These are phyloP conservation scores for Olyra latifolia DNA, from an alignment of 176 grass and related monocot genomes.

Conservation along the genomic window DNA sequence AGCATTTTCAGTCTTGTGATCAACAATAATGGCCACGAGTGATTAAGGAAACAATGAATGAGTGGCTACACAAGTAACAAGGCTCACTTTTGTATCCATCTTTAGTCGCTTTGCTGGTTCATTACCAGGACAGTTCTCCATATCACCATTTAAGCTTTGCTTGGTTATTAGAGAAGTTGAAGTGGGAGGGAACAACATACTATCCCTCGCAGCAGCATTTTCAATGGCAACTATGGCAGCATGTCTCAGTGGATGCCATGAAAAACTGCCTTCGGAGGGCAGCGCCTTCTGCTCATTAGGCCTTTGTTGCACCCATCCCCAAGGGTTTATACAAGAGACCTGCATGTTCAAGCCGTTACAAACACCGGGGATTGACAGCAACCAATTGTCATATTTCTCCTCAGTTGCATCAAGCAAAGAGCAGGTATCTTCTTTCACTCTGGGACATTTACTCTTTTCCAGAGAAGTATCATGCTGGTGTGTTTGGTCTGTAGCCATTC, in stretches of 20 bases:
- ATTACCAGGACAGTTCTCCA: constrained; percentile 39
- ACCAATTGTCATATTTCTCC: not conserved
- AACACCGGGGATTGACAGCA: not conserved
- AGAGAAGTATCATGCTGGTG: constrained; percentile 17
- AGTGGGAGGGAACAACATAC: constrained; percentile 47
- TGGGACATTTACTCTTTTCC: constrained; percentile 26
- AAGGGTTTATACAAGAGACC: constrained; percentile 76
- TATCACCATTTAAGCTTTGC: constrained; percentile 24
- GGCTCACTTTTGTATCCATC: constrained; percentile 57
- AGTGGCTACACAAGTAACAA: not conserved
- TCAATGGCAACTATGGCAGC: constrained; percentile 89
- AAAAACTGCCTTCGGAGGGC: constrained; percentile 33
- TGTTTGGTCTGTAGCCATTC: constrained; percentile 57
- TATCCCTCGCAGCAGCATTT: constrained; percentile 74
- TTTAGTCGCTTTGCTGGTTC: constrained; percentile 67
- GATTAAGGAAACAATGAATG: not conserved
- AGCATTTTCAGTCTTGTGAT: not conserved
- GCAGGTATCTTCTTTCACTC: constrained; percentile 17
- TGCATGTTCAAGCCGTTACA: constrained; percentile 31
- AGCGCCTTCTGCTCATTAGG: constrained; percentile 22
- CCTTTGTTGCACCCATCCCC: constrained; percentile 59
- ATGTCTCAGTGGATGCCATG: constrained; percentile 87
- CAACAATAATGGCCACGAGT: not conserved
- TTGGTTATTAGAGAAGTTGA: constrained; percentile 11
- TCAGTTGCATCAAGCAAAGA: not conserved